phyloP scores from a whole-genome alignment of 441 rosid genomes.

The Croton laevigatus region DNA sequence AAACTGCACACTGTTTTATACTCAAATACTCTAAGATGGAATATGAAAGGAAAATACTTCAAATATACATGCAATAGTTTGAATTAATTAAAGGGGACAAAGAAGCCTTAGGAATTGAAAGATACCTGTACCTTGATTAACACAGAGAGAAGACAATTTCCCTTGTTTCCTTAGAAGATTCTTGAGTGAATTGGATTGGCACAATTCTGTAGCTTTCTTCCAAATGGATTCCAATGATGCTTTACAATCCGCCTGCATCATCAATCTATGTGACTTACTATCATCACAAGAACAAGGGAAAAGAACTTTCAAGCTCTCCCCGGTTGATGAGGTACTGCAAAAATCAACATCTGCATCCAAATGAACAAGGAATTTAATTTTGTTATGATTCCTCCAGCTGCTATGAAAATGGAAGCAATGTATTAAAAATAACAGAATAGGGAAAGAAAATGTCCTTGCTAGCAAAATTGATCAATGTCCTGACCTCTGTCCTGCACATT shows the following conservation, averaged over 20 bases:
- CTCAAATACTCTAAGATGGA: not conserved
- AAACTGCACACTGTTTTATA: not conserved
- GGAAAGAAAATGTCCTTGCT: not conserved
- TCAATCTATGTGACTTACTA: slow-evolving; percentile 33
- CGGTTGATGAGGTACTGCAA: slow-evolving; percentile 47
- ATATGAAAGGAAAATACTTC: not conserved
- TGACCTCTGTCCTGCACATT: slow-evolving; percentile 52
- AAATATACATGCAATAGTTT: not conserved
- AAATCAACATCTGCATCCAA: slow-evolving; percentile 44
- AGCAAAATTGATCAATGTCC: slow-evolving; percentile 7
- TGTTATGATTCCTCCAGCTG: not conserved
- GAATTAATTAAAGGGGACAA: not conserved
- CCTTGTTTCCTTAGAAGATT: slow-evolving; percentile 69
- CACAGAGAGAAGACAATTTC: slow-evolving; percentile 61
- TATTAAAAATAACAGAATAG: not conserved
- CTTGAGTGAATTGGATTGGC: slow-evolving; percentile 70
- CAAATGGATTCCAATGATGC: slow-evolving; percentile 65
- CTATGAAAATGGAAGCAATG: not conserved
- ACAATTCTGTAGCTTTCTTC: slow-evolving; percentile 59
- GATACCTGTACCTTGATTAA: slow-evolving; percentile 55
- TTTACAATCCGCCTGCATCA: slow-evolving; percentile 36
- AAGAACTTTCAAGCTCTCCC: slow-evolving; percentile 44
- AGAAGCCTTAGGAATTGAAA: not conserved
- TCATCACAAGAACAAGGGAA: slow-evolving; percentile 41
- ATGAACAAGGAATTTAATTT: not conserved